phyloP scores from a whole-genome alignment of 441 rosid species.

The Populus tomentosa region DNA sequence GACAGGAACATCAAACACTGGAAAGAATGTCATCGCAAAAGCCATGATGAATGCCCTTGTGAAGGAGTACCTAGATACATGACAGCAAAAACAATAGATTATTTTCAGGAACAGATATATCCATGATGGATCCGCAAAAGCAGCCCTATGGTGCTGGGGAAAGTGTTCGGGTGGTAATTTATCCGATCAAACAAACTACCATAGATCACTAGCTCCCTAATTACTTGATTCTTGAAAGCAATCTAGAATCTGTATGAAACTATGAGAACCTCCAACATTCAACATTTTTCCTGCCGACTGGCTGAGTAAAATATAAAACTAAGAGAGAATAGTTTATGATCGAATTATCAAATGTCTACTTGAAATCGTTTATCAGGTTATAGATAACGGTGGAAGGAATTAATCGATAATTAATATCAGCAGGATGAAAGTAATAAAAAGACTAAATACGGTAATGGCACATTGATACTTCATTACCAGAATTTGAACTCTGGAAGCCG shows the following conservation, averaged over 20 bases:
- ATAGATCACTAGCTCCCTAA: too few relatives aligned
- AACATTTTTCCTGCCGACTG: neutral
- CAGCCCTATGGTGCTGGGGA: neutral
- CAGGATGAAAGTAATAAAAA: neutral
- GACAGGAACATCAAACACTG: conserved; percentile 74
- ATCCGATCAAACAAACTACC: too few relatives aligned
- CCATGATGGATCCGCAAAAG: neutral
- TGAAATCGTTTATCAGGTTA: neutral
- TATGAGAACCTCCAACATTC: neutral
- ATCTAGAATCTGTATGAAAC: neutral
- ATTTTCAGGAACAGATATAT: neutral
- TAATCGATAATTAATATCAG: too few relatives aligned
- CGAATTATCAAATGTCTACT: neutral
- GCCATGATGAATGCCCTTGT: conserved; percentile 58
- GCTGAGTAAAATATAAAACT: neutral
- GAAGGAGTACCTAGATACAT: conserved; percentile 61
- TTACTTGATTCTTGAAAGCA: too few relatives aligned
- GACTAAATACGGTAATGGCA: neutral
- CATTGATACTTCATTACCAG: conserved; percentile 12
- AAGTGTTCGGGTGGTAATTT: too few relatives aligned
- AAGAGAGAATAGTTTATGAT: neutral
- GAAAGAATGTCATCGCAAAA: conserved; percentile 73
- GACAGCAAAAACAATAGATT: neutral
- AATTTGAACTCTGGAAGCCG: conserved; percentile 28
- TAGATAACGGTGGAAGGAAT: neutral